These are phyloP conservation scores for Tylopilus sp. DNA, from an alignment of 1,284 basidiomycete genomes.

Conservation along the genomic window DNA sequence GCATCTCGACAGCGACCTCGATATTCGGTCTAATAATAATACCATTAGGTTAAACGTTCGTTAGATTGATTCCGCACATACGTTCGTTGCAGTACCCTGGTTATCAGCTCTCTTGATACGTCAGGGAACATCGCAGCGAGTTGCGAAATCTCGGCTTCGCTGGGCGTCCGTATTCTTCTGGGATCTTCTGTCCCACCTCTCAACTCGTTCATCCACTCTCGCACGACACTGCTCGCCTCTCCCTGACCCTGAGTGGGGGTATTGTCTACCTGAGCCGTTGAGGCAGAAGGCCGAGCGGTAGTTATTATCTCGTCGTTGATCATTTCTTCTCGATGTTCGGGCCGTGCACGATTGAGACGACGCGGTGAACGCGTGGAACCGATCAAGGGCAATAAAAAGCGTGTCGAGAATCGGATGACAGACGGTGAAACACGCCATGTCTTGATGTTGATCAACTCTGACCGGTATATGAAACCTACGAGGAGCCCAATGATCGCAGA, in stretches of 20 bases:
- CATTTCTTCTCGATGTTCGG: slow-evolving; percentile 38
- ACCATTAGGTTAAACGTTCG: slow-evolving; percentile 6
- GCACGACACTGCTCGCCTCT: slow-evolving; percentile 47
- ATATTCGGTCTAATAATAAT: slow-evolving; percentile 55
- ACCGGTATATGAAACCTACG: slow-evolving; percentile 72
- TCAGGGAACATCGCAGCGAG: slow-evolving; percentile 81
- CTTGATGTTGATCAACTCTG: slow-evolving; percentile 72
- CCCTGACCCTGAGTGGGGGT: slow-evolving; percentile 14
- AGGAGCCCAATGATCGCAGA: slow-evolving; percentile 61
- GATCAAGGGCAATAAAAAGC: slow-evolving; percentile 57
- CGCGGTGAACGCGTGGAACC: slow-evolving; percentile 55
- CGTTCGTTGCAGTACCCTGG: slow-evolving; percentile 78
- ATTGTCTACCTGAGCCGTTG: slow-evolving; percentile 16
- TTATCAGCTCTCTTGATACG: slow-evolving; percentile 66
- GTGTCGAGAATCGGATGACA: slow-evolving; percentile 47
- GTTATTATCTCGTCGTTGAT: slow-evolving; percentile 53
- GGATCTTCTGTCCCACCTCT: slow-evolving; percentile 57
- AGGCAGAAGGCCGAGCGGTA: slow-evolving; percentile 43
- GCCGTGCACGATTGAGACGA: slow-evolving; percentile 54
- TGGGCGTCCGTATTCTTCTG: slow-evolving; percentile 61
- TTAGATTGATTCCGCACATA: slow-evolving; percentile 35
- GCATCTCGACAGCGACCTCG: slow-evolving; percentile 76
- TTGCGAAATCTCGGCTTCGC: slow-evolving; percentile 69
- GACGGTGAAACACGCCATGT: slow-evolving; percentile 64
- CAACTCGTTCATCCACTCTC: slow-evolving; percentile 78